Evolutionary conservation across 2,329 filamentous ascomycete species (phyloP).

Genomic region (Diaporthe destruens): DNA sequence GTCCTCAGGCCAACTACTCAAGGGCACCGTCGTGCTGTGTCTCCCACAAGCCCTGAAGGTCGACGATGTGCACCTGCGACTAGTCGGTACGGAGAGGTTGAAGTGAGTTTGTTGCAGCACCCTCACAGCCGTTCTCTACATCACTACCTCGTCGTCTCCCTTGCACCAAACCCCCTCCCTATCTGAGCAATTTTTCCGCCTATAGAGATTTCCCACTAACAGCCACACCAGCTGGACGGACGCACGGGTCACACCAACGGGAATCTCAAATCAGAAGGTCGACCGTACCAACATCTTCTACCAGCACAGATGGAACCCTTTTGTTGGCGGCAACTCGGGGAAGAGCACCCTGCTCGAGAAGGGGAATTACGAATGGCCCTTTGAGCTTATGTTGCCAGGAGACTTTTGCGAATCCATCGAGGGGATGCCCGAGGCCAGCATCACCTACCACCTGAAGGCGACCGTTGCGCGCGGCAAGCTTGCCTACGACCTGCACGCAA

Average conservation of each 20-base stretch:
- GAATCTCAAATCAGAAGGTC: constrained; percentile 69
- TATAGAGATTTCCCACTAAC: constrained; percentile 40
- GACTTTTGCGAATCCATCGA: constrained; percentile 88
- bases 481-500: constrained; percentile 85
- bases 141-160: neutral
- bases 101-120: constrained; percentile 64
- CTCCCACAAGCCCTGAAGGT: constrained; percentile 76
- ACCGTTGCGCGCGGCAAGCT: constrained; percentile 89
- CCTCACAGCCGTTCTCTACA: neutral
- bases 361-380: constrained; percentile 88
- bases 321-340: constrained; percentile 69
- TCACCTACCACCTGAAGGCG: constrained; percentile 92
- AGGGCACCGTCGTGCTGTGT: constrained; percentile 80
- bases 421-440: constrained; percentile 85
- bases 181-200: neutral
- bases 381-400: constrained; percentile 80
- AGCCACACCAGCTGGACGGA: constrained; percentile 61
- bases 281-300: constrained; percentile 72
- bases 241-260: constrained; percentile 66
- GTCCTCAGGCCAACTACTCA: constrained; percentile 79
- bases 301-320: constrained; percentile 77
- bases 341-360: constrained; percentile 72
- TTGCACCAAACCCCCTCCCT: neutral
- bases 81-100: constrained; percentile 77
- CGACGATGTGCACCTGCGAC: constrained; percentile 78